Conservation (phyloP, 2,329 filamentous ascomycete species). For the Aschersonia sp. region DNA sequence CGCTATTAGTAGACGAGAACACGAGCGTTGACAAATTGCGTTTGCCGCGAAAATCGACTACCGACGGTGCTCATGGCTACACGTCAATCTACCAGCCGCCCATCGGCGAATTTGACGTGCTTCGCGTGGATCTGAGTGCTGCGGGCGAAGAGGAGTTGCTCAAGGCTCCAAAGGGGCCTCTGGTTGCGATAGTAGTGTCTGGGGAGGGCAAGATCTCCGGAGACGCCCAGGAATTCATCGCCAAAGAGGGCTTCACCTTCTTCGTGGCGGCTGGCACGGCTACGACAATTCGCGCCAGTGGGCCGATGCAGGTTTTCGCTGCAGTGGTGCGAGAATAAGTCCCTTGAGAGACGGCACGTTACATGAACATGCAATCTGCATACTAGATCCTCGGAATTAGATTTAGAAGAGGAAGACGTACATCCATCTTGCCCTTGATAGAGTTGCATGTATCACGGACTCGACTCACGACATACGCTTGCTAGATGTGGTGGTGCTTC, state of each 20-base stretch:
- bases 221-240: not conserved
- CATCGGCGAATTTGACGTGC: constrained; percentile 58
- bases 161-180: not conserved
- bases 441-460: no score
- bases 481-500: no score
- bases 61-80: constrained; percentile 40
- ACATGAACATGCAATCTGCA: no score
- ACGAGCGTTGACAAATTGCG: constrained; percentile 41
- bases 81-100: constrained; percentile 52
- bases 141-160: constrained; percentile 40
- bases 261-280: not conserved
- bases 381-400: no score
- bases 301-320: constrained; percentile 1
- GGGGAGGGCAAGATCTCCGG: constrained; percentile 21
- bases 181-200: constrained; percentile 14
- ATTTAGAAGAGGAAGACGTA: no score
- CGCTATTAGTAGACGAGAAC: constrained; percentile 9
- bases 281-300: not conserved
- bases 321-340: not conserved
- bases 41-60: constrained; percentile 32
- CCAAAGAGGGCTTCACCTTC: not conserved
- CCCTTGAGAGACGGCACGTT: no score
- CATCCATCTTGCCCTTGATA: no score
- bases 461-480: no score
- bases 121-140: constrained; percentile 38